Conservation (phyloP, 225 moss, liverwort and hornwort species). For the Thuidium tamariscinum region DNA sequence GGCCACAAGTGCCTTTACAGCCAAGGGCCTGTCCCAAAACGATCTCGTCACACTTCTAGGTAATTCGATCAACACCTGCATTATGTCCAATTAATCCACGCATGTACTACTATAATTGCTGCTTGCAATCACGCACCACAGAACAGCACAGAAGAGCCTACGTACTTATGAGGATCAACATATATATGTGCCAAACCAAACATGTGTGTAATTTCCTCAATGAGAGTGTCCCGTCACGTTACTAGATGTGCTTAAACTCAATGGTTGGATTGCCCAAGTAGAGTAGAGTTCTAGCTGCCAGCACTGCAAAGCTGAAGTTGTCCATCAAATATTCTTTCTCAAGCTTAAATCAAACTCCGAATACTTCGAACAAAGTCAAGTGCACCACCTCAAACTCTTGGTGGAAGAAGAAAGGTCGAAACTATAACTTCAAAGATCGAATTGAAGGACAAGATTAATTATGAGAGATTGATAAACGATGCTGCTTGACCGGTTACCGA, state of each 20-base stretch:
- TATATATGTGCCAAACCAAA: neutral
- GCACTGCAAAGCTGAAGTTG: neutral
- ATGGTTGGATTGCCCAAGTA: neutral
- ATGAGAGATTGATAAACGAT: neutral
- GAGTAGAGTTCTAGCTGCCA: neutral
- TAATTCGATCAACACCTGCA: neutral
- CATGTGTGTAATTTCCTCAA: neutral
- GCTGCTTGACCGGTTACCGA: neutral
- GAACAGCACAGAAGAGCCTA: neutral
- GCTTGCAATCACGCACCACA: neutral
- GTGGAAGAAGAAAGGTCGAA: neutral
- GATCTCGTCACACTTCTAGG: constrained; percentile 20
- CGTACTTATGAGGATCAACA: neutral
- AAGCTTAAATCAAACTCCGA: neutral
- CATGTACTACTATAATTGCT: too few relatives aligned
- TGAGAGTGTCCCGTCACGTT: neutral
- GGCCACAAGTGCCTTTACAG: neutral
- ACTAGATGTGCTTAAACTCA: neutral
- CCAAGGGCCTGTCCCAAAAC: constrained; percentile 5
- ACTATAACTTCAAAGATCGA: neutral
- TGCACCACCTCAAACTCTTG: neutral
- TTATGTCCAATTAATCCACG: too few relatives aligned
- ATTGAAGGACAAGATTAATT: neutral
- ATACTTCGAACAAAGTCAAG: neutral
- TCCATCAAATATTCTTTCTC: neutral